Conservation (phyloP, 2,329 filamentous ascomycete genomes). For the Nemania sp. region DNA sequence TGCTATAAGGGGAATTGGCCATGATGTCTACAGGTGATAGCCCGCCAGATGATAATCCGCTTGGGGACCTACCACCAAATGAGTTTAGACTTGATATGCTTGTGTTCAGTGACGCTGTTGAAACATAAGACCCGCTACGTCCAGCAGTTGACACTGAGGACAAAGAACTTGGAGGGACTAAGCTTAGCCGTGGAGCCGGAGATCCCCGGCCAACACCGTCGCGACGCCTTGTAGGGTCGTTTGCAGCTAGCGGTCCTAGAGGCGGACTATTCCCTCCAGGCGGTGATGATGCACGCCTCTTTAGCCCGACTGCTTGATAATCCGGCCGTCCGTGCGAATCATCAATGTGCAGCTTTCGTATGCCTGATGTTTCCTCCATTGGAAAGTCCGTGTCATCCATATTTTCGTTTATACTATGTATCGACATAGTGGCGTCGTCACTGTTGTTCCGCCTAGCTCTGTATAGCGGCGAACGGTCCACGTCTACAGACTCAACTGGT, state of each 20-base stretch:
- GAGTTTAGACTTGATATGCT: constrained; percentile 48
- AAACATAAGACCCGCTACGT: constrained; percentile 53
- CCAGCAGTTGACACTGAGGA: constrained; percentile 50
- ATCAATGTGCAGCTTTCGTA: constrained; percentile 51
- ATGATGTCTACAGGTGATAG: constrained; percentile 44
- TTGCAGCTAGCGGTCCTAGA: constrained; percentile 44
- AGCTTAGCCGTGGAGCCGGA: constrained; percentile 53
- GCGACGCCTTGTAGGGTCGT: constrained; percentile 52
- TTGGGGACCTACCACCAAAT: constrained; percentile 52
- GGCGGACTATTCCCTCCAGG: constrained; percentile 51
- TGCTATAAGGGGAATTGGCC: constrained; percentile 53
- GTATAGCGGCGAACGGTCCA: constrained; percentile 52
- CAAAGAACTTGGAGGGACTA: constrained; percentile 49
- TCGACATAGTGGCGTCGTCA: constrained; percentile 52
- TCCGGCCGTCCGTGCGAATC: constrained; percentile 43
- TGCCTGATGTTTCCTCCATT: constrained; percentile 49
- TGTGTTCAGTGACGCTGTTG: constrained; percentile 49
- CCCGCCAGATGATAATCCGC: constrained; percentile 52
- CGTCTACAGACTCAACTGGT: constrained; percentile 48
- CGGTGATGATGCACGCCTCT: constrained; percentile 60
- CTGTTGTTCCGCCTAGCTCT: constrained; percentile 55
- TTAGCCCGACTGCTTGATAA: constrained; percentile 51
- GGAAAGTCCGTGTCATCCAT: constrained; percentile 52
- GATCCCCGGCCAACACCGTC: constrained; percentile 55
- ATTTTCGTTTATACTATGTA: constrained; percentile 52